phyloP scores from a whole-genome alignment of 148 eudicot genomes.

The Arbutus unedo region DNA sequence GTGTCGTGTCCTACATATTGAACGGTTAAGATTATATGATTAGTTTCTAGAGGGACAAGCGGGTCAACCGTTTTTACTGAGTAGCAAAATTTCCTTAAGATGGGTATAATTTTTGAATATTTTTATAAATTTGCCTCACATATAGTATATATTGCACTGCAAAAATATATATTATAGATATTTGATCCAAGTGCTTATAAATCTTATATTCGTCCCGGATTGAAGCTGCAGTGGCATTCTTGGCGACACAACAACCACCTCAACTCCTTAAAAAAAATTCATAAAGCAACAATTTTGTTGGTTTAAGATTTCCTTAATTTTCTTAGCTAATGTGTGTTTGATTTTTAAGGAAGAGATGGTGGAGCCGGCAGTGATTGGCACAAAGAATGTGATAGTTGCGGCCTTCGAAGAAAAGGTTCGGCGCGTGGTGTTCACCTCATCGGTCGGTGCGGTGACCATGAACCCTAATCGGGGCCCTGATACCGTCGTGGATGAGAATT shows the following conservation, averaged over 20 bases:
- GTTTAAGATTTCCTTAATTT: background rate
- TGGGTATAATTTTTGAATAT: no score
- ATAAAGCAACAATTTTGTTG: background rate
- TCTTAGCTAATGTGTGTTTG: background rate
- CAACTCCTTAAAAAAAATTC: background rate
- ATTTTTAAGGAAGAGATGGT: slow-evolving; percentile 83
- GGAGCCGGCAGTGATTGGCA: slow-evolving; percentile 89
- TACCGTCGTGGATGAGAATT: slow-evolving; percentile 73
- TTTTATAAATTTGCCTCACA: no score
- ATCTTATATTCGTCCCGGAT: no score
- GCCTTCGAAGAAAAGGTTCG: slow-evolving; percentile 76
- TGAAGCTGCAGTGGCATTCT: no score
- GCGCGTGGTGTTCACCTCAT: slow-evolving; percentile 90
- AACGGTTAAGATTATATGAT: background rate
- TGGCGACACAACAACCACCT: background rate
- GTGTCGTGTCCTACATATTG: background rate
- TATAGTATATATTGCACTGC: no score
- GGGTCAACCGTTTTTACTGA: no score
- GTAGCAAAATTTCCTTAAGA: no score
- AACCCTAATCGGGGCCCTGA: slow-evolving; percentile 76
- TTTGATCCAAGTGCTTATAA: no score
- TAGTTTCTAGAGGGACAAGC: no score
- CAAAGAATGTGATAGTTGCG: slow-evolving; percentile 71
- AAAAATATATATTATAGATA: no score
- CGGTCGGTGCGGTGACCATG: slow-evolving; percentile 93